Base-by-base conservation (phyloP, 352 stramenopile genomes). In the Phytopythium chamaehyphon region DNA sequence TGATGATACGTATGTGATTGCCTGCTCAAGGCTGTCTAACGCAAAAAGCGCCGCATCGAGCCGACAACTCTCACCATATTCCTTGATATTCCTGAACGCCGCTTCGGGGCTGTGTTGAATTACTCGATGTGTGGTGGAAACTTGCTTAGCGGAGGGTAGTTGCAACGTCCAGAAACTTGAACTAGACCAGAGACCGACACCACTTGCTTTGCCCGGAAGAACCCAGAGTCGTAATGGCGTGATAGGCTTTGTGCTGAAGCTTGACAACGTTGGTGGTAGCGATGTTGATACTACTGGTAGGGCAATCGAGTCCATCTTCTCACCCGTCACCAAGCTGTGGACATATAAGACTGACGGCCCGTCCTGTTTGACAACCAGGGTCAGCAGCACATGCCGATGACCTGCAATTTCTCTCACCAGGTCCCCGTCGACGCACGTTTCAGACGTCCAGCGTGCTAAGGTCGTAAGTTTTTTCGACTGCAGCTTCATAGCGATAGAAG, bases 161-260 rank as follows among this genome's bases (percentile, higher is more conserved):
- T 66, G 71, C 6, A 93, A 69, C 35, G 76, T 75, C 77, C 83
- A 93, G 38, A 90, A 88, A 35, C 76, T 75, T 33, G 54, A 19
- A 10, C 59, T 45, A 43, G 57, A 51, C 72, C 71, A 89, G 21
- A 95, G 44, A 16, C 79, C 85, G 2, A 86, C 66, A 3, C 67
- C 65, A 19, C 67, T 88, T 12, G 77, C 75, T 47, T 58, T 62
- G 0, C 72, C 67, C 8, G 52, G 44, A 49, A 76, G 76, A n/a
- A 55, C 67, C 77, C 75, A 89, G 16, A 89, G 71, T 52, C 62
- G 51, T 24, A 80, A 37, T 54, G 62, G 23, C 26, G 48, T 54
- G 12, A 10, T 24, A n/a, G 39, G 10, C 39, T 37, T 19, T 36
- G 36, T 51, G 44, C 45, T 60, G 31, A 14, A n/a, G 48, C n/a